Conservation (phyloP, 2,329 filamentous ascomycete species). For the Metarhizium robertsii region DNA sequence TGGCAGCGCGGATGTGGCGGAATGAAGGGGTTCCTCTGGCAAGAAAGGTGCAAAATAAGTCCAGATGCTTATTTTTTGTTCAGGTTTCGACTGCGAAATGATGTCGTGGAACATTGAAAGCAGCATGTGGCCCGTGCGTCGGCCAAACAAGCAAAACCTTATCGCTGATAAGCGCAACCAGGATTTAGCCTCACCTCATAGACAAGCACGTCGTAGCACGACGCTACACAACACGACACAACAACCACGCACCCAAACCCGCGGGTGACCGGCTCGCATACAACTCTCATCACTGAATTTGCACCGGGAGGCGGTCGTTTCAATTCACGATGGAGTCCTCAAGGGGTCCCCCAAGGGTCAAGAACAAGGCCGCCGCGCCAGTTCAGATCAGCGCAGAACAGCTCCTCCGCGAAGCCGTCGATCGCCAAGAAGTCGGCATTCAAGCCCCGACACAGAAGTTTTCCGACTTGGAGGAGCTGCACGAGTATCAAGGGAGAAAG, state of each 20-base stretch:
- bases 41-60: too few relatives aligned
- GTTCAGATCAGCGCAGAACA: conserved; percentile 94
- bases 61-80: conserved; percentile 11
- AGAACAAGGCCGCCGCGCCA: conserved; percentile 93
- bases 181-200: neutral
- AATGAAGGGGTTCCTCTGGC: neutral
- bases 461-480: conserved; percentile 91
- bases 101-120: conserved; percentile 7
- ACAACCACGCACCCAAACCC: neutral
- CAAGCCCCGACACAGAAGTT: conserved; percentile 92
- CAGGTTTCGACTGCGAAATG: conserved; percentile 18
- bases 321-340: conserved; percentile 70
- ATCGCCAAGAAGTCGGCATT: conserved; percentile 81
- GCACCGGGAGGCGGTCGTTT: neutral
- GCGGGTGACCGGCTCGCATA: neutral
- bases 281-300: neutral
- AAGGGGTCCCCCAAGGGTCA: conserved; percentile 88
- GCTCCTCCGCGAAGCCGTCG: conserved; percentile 91
- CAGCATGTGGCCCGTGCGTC: conserved; percentile 8
- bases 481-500: conserved; percentile 94
- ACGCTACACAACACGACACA: neutral
- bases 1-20: neutral
- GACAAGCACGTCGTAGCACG: neutral
- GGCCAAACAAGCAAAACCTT: neutral
- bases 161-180: conserved; percentile 3